A percentile compares a stretch with the other conserved stretches of the same genome.
Evolutionary conservation across 1,139 yeast genomes (phyloP).

Genomic region (Kodamaea ohmeri): DNA sequence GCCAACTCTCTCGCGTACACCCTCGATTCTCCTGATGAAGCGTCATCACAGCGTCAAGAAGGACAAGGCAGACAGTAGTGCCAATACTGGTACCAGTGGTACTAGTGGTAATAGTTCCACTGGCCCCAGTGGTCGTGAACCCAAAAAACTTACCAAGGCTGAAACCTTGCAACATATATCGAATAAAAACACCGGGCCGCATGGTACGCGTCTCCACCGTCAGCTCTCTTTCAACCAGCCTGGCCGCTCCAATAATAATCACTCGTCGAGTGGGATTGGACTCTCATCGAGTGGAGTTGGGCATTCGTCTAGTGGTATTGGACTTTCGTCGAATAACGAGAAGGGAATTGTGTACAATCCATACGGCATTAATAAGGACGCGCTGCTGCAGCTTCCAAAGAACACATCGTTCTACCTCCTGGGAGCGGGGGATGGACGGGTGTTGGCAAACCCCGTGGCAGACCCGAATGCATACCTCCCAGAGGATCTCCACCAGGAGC

Average conservation of each 20-base stretch:
- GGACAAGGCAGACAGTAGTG: constrained; percentile 5
- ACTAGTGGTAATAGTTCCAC: background rate
- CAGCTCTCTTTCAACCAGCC: constrained; percentile 7
- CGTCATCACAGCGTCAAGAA: constrained; percentile 25
- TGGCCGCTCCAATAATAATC: background rate
- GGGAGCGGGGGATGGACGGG: constrained; percentile 40
- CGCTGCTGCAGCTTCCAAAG: constrained; percentile 36
- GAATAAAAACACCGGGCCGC: constrained; percentile 6
- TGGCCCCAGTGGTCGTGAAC: constrained; percentile 9
- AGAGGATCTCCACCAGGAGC: constrained; percentile 47
- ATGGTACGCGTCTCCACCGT: constrained; percentile 6
- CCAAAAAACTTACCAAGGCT: constrained; percentile 33
- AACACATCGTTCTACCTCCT: constrained; percentile 41
- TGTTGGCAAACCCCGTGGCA: constrained; percentile 62
- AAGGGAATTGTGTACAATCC: constrained; percentile 41
- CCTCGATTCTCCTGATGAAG: constrained; percentile 29
- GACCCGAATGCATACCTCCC: constrained; percentile 70
- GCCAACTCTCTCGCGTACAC: constrained; percentile 19
- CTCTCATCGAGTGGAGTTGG: constrained; percentile 1
- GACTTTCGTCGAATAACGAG: background rate
- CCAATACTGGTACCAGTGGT: too few species aligned
- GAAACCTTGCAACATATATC: constrained; percentile 40
- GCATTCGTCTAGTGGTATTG: constrained; percentile 2
- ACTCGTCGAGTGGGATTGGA: constrained; percentile 2
- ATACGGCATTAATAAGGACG: constrained; percentile 40